Evolutionary conservation across 2,329 filamentous ascomycete genomes (phyloP).

Genomic region (Trichoderma breve): DNA sequence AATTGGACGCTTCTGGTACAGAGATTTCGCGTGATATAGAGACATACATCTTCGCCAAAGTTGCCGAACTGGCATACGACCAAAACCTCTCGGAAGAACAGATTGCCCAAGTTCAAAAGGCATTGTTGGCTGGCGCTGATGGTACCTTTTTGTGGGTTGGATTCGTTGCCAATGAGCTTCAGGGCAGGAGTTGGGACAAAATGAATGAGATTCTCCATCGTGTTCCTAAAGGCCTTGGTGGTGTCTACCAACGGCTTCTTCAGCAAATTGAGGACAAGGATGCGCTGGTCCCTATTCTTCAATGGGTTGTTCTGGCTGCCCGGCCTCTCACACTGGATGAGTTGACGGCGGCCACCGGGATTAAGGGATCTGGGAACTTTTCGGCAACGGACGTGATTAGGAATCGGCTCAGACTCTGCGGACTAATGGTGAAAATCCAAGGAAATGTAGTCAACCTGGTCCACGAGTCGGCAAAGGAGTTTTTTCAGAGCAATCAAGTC

Average conservation of each 20-base stretch:
- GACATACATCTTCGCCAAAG: conserved; percentile 1
- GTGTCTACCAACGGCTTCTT: conserved; percentile 3
- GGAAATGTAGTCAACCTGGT: background rate
- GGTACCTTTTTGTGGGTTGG: conserved; percentile 11
- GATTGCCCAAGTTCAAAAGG: background rate
- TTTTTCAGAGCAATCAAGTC: conserved; percentile 10
- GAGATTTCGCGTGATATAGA: conserved; percentile 1
- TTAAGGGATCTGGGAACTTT: background rate
- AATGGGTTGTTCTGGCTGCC: conserved; percentile 12
- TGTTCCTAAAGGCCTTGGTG: conserved; percentile 1
- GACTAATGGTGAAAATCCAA: background rate
- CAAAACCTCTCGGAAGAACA: background rate
- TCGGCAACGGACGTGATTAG: background rate
- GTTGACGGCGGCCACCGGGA: conserved; percentile 1
- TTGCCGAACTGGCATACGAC: background rate
- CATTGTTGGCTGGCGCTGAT: conserved; percentile 4
- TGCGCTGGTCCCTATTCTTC: conserved; percentile 1
- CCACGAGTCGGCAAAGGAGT: conserved; percentile 8
- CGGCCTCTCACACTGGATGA: background rate
- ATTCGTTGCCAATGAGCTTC: conserved; percentile 13
- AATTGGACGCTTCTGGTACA: background rate
- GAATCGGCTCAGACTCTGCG: background rate
- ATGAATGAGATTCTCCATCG: conserved; percentile 4
- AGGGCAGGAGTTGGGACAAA: conserved; percentile 9
- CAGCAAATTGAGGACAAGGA: conserved; percentile 1